Conservation (phyloP, 257 asterid genomes). For the Lycium ferocissimum region DNA sequence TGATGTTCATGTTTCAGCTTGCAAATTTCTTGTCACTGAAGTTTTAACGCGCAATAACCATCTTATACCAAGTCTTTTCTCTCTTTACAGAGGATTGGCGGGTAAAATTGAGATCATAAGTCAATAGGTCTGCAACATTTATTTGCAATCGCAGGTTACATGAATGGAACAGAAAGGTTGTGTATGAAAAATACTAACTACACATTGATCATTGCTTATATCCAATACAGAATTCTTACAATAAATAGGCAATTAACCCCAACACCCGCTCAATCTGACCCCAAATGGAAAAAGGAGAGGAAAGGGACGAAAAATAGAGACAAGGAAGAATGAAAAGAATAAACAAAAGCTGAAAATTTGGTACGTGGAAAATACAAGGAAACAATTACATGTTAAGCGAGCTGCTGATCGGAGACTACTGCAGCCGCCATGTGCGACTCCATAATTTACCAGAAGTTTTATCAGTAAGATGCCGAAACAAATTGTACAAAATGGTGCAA, state of each 20-base stretch:
- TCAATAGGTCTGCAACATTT: not conserved
- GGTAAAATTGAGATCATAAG: not conserved
- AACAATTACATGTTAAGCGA: slow-evolving; percentile 16
- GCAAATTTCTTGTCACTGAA: not conserved
- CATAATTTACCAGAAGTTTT: slow-evolving; percentile 10
- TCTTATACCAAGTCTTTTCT: not conserved
- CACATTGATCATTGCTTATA: slow-evolving; percentile 6
- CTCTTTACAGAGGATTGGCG: not conserved
- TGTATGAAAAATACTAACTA: not conserved
- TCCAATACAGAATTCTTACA: slow-evolving; percentile 23
- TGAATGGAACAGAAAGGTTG: not conserved
- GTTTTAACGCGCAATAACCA: not conserved
- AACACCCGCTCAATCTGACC: slow-evolving; percentile 19
- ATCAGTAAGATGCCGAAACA: slow-evolving; percentile 28
- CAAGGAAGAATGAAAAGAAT: slow-evolving; percentile 28
- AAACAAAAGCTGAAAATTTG: slow-evolving; percentile 26
- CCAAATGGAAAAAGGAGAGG: slow-evolving; percentile 1
- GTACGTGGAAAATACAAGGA: not conserved
- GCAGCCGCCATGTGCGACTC: not conserved
- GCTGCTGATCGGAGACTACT: not conserved
- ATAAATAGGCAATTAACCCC: not conserved
- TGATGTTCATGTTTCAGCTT: not conserved
- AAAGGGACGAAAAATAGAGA: slow-evolving; percentile 6
- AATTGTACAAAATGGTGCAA: slow-evolving; percentile 30
- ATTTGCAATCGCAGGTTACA: not conserved